Conservation (phyloP, 2,329 filamentous ascomycete species). For the Plenodomus biglobosus region DNA sequence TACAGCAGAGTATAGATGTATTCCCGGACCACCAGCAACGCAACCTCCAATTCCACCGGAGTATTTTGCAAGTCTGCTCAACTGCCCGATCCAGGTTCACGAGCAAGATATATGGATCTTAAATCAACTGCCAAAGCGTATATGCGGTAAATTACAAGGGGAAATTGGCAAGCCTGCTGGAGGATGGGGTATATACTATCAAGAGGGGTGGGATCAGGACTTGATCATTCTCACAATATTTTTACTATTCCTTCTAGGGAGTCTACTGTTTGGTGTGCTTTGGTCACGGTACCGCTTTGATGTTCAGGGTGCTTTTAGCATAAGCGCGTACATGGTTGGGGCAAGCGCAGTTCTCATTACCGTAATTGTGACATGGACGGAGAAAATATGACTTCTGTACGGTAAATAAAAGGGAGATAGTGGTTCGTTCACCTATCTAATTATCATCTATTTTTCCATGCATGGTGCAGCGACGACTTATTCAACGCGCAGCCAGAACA, state of each 20-base stretch:
- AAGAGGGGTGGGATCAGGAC: constrained; percentile 25
- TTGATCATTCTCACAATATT: constrained; percentile 14
- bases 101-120: constrained; percentile 24
- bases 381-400: neutral
- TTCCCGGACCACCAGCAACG: constrained; percentile 16
- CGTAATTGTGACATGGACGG: constrained; percentile 3
- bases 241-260: constrained; percentile 15
- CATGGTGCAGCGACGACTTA: neutral
- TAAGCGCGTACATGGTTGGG: constrained; percentile 15
- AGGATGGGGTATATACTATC: constrained; percentile 33
- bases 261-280: constrained; percentile 23
- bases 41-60: constrained; percentile 28
- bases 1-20: constrained; percentile 27
- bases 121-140: constrained; percentile 26
- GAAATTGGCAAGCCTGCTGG: constrained; percentile 21
- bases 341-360: constrained; percentile 10
- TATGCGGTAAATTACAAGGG: constrained; percentile 19
- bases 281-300: constrained; percentile 26
- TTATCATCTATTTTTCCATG: neutral
- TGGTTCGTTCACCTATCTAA: no score
- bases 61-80: constrained; percentile 21
- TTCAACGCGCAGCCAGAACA: no score
- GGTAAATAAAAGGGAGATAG: no score
- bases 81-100: constrained; percentile 16
- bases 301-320: constrained; percentile 28